Evolutionary conservation across 148 eudicot species (phyloP).

Genomic region (Silene uniflora): DNA sequence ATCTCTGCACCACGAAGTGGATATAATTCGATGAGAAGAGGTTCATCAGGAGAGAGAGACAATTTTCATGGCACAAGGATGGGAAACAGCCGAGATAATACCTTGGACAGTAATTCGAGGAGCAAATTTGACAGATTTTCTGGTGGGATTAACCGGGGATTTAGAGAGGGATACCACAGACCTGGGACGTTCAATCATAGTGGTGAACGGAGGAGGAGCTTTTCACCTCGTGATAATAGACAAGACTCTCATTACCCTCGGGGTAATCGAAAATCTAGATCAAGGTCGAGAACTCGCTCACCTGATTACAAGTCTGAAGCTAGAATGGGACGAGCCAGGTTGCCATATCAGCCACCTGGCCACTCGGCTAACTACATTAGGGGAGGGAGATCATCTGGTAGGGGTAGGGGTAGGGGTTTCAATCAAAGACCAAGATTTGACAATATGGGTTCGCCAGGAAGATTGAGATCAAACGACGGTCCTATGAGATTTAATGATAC

Average conservation of each 20-base stretch:
- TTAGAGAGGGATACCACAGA: constrained; percentile 42
- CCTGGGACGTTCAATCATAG: constrained; percentile 30
- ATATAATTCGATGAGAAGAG: constrained; percentile 32
- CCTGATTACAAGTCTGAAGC: constrained; percentile 31
- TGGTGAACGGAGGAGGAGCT: constrained; percentile 39
- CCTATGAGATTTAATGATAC: constrained; percentile 30
- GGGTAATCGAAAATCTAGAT: constrained; percentile 23
- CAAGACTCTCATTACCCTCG: constrained; percentile 9
- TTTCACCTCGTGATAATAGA: constrained; percentile 43
- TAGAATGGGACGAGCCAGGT: constrained; percentile 30
- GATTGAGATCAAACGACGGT: constrained; percentile 29
- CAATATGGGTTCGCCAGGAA: constrained; percentile 15
- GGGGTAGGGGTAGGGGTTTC: constrained; percentile 4
- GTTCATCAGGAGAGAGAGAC: constrained; percentile 41
- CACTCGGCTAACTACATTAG: constrained; percentile 20
- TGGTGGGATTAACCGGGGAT: constrained; percentile 38
- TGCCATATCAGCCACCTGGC: constrained; percentile 24
- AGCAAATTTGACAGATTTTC: constrained; percentile 31
- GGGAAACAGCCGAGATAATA: constrained; percentile 25
- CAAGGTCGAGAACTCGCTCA: constrained; percentile 36
- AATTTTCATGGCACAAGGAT: constrained; percentile 31
- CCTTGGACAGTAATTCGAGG: constrained; percentile 21
- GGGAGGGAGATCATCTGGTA: constrained; percentile 25
- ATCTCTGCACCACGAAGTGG: constrained; percentile 32
- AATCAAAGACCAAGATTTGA: constrained; percentile 28